Percentiles rank a stretch among this genome's conserved stretches.
These are phyloP conservation scores for Lachnellula occidentalis DNA, from an alignment of 2,329 filamentous ascomycete genomes.

Conservation along the genomic window DNA sequence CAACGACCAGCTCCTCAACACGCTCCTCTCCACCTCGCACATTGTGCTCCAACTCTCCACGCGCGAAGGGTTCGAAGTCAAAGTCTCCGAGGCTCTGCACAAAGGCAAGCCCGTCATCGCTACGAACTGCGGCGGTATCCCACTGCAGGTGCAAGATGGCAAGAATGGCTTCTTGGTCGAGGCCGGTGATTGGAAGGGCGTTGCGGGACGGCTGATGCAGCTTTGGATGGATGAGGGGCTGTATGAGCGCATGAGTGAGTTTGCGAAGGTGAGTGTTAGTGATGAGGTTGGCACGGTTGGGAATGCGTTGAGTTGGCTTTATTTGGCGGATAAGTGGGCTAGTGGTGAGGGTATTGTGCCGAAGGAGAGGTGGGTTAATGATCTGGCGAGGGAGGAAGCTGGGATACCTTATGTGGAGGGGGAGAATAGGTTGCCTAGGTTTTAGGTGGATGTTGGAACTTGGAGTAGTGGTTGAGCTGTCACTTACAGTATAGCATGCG, in stretches of 20 bases:
- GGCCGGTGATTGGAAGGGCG: constrained; percentile 62
- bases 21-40: constrained; percentile 64
- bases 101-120: constrained; percentile 75
- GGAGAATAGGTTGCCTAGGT: constrained; percentile 7
- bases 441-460: not conserved
- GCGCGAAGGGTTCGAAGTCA: constrained; percentile 80
- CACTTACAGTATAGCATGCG: no score
- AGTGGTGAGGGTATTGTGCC: constrained; percentile 52
- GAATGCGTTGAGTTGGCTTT: constrained; percentile 71
- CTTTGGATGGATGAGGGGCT: constrained; percentile 61
- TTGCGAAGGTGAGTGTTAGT: constrained; percentile 61
- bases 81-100: constrained; percentile 77
- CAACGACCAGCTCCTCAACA: constrained; percentile 75
- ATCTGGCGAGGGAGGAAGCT: constrained; percentile 5
- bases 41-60: constrained; percentile 75
- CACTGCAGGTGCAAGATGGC: constrained; percentile 66
- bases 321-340: constrained; percentile 63
- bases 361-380: constrained; percentile 28
- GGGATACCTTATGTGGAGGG: constrained; percentile 1
- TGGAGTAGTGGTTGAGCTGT: no score
- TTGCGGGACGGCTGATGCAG: constrained; percentile 60
- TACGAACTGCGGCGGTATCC: constrained; percentile 71
- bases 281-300: constrained; percentile 80
- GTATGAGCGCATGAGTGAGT: constrained; percentile 60
- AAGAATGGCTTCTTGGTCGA: constrained; percentile 71